These are phyloP conservation scores for Solanum peruvianum DNA, from an alignment of 257 asterid species.

Conservation along the genomic window DNA sequence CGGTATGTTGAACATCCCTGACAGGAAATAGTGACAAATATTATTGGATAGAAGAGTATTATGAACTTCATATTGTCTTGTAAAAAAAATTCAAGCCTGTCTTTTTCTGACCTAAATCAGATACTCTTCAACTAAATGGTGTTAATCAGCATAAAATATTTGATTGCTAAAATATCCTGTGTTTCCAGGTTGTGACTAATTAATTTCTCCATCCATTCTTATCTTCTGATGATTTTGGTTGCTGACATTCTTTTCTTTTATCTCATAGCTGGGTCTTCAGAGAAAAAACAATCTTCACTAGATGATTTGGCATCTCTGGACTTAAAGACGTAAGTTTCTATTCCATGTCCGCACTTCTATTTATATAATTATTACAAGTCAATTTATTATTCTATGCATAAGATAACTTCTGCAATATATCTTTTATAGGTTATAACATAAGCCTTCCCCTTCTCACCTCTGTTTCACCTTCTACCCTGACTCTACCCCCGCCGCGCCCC, in stretches of 20 bases:
- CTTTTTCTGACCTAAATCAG: not conserved
- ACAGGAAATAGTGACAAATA: not conserved
- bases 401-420: not conserved
- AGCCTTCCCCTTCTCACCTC: not conserved
- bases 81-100: not conserved
- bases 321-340: constrained; percentile 50
- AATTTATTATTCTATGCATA: not conserved
- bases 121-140: not conserved
- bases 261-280: constrained; percentile 45
- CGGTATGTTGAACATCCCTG: not conserved
- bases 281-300: constrained; percentile 40
- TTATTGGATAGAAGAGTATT: not conserved
- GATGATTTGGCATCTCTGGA: constrained; percentile 75
- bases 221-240: not conserved
- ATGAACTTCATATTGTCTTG: not conserved
- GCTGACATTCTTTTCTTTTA: constrained; percentile 2
- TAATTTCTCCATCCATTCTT: not conserved
- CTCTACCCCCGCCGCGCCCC: not conserved
- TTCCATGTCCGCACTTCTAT: not conserved
- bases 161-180: not conserved
- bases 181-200: not conserved
- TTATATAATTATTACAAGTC: not conserved
- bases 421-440: not conserved
- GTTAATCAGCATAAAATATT: not conserved
- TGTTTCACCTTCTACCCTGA: not conserved